These are phyloP conservation scores for Dendrobium chrysotoxum DNA, from an alignment of 106 monocot genomes.

Conservation along the genomic window DNA sequence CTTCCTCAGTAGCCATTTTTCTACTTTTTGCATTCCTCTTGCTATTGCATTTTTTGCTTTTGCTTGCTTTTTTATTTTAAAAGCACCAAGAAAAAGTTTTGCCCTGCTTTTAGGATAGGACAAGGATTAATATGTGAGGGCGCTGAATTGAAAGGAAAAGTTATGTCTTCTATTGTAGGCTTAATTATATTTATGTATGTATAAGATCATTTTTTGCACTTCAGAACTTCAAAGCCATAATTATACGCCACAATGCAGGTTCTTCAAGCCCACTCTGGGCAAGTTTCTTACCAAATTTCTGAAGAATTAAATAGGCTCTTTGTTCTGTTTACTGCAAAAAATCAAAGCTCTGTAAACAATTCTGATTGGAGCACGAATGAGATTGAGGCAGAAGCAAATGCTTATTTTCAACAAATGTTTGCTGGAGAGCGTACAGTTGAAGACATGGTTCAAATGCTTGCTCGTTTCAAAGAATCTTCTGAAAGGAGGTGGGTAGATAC, in stretches of 20 bases:
- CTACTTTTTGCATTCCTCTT: too few species aligned
- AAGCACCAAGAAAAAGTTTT: background rate
- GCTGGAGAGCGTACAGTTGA: constrained; percentile 72
- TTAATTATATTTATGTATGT: background rate
- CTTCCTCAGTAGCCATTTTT: background rate
- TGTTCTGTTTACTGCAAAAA: constrained; percentile 15
- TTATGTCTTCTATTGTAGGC: background rate
- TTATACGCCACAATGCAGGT: constrained; percentile 33
- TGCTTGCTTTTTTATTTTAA: background rate
- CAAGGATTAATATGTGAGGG: background rate
- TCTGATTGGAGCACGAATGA: constrained; percentile 42
- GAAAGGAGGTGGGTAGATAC: constrained; percentile 43
- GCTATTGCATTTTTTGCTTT: background rate
- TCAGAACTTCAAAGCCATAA: background rate
- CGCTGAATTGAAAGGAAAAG: background rate
- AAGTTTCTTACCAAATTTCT: constrained; percentile 27
- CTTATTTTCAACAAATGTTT: constrained; percentile 96
- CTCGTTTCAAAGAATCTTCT: constrained; percentile 86
- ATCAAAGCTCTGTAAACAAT: constrained; percentile 19
- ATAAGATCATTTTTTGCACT: background rate
- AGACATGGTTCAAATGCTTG: constrained; percentile 80
- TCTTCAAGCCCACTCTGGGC: constrained; percentile 44
- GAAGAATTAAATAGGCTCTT: constrained; percentile 57
- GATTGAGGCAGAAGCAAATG: constrained; percentile 72
- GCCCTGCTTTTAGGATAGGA: background rate